A percentile compares a stretch with the other conserved stretches of the same genome.
These are phyloP conservation scores for Candida tallmaniae DNA, from an alignment of 805 yeast genomes.

Conservation along the genomic window DNA sequence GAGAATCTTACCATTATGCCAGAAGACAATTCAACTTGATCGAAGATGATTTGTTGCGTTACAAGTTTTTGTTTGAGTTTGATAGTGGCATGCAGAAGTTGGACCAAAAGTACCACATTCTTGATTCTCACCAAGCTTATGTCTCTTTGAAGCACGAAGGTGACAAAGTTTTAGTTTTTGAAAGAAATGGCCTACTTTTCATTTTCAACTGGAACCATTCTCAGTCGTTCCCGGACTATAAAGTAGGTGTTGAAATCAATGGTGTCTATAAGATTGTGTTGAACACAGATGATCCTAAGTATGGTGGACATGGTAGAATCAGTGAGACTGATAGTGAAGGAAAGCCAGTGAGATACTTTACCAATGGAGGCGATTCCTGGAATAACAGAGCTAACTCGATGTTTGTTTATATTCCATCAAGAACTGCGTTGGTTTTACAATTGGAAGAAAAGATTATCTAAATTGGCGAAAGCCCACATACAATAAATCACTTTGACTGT, in stretches of 20 bases:
- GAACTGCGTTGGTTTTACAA: constrained; percentile 46
- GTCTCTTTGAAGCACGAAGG: constrained; percentile 83
- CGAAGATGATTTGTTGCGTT: constrained; percentile 75
- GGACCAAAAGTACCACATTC: constrained; percentile 69
- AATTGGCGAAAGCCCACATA: no score
- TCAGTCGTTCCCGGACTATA: constrained; percentile 76
- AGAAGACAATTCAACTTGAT: constrained; percentile 90
- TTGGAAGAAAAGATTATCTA: constrained; percentile 21
- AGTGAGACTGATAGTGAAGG: constrained; percentile 38
- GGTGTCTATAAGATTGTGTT: constrained; percentile 75
- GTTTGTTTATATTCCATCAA: constrained; percentile 77
- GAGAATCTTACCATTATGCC: constrained; percentile 87
- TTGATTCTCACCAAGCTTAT: constrained; percentile 67
- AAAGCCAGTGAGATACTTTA: constrained; percentile 48
- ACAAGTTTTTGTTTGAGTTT: constrained; percentile 72
- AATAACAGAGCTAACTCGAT: constrained; percentile 70
- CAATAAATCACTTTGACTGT: no score
- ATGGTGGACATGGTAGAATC: constrained; percentile 80
- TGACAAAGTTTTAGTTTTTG: constrained; percentile 87
- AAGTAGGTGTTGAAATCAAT: constrained; percentile 79
- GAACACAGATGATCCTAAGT: constrained; percentile 64
- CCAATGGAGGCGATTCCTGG: constrained; percentile 78
- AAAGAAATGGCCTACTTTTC: constrained; percentile 79
- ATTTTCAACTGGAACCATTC: constrained; percentile 89
- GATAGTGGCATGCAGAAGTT: constrained; percentile 80